Percentiles rank a stretch among this genome's conserved stretches.
phyloP scores from a whole-genome alignment of 2,329 filamentous ascomycete genomes.

The Phyllosticta citrichinensis region DNA sequence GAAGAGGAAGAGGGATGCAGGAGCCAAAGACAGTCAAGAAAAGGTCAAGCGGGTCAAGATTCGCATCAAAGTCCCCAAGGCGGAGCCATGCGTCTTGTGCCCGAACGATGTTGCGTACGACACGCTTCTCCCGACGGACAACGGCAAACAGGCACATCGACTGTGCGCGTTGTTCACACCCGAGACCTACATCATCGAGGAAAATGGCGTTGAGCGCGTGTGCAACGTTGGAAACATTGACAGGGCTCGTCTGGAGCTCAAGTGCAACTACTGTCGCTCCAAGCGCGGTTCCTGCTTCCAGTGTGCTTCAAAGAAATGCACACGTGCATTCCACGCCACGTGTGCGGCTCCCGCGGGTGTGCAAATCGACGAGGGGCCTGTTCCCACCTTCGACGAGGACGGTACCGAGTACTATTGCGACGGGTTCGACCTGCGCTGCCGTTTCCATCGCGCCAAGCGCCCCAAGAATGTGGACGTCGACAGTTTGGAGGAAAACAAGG shows the following conservation, averaged over 20 bases:
- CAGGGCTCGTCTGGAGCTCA: conserved; percentile 79
- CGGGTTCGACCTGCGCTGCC: conserved; percentile 86
- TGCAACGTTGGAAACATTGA: conserved; percentile 72
- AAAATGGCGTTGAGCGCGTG: conserved; percentile 60
- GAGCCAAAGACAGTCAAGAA: conserved; percentile 44
- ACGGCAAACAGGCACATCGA: conserved; percentile 76
- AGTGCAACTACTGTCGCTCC: conserved; percentile 89
- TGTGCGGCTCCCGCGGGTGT: conserved; percentile 89
- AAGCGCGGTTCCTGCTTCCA: conserved; percentile 96
- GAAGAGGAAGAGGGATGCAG: conserved; percentile 58
- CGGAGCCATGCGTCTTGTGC: conserved; percentile 82
- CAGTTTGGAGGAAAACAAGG: conserved; percentile 58
- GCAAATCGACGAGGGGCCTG: conserved; percentile 76
- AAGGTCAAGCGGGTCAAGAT: conserved; percentile 67
- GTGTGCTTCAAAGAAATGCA: conserved; percentile 90
- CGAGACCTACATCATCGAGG: conserved; percentile 81
- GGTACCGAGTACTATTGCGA: conserved; percentile 87
- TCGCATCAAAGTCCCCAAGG: conserved; percentile 60
- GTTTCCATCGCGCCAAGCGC: conserved; percentile 84
- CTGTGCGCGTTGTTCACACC: conserved; percentile 85
- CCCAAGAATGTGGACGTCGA: conserved; percentile 64
- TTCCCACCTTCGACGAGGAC: conserved; percentile 81
- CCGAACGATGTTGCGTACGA: conserved; percentile 80
- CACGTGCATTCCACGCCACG: conserved; percentile 86
- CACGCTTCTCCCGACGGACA: conserved; percentile 76